Evolutionary conservation across 768 basidiomycete species (phyloP).

Genomic region (Russula foetens): DNA sequence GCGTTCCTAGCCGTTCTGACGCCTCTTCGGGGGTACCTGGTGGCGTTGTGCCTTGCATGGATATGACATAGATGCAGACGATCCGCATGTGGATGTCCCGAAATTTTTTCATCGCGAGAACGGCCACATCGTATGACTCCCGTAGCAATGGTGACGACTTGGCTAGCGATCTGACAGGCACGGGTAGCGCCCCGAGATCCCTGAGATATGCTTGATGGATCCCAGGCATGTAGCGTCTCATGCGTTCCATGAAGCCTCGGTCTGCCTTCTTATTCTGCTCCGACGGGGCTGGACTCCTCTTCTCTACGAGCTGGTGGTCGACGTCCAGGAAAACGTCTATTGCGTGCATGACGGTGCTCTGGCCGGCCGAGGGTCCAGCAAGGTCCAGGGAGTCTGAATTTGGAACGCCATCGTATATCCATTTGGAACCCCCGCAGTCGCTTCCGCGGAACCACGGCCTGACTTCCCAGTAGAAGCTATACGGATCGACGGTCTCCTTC

Average conservation of each 20-base stretch:
- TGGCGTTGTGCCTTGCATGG: slow-evolving; percentile 64
- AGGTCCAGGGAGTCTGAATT: slow-evolving; percentile 51
- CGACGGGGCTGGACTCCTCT: slow-evolving; percentile 61
- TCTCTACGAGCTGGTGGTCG: slow-evolving; percentile 72
- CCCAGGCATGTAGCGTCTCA: slow-evolving; percentile 94
- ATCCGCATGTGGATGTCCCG: slow-evolving; percentile 86
- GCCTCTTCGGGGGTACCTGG: slow-evolving; percentile 50
- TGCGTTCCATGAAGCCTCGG: slow-evolving; percentile 82
- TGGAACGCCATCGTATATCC: slow-evolving; percentile 76
- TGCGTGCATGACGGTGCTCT: slow-evolving; percentile 86
- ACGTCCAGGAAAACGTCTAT: slow-evolving; percentile 83
- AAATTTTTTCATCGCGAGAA: slow-evolving; percentile 72
- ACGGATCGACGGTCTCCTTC: slow-evolving; percentile 68
- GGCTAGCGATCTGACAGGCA: slow-evolving; percentile 56
- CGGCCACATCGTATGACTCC: slow-evolving; percentile 72
- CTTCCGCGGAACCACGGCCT: slow-evolving; percentile 84
- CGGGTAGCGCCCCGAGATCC: slow-evolving; percentile 51
- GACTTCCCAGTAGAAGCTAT: slow-evolving; percentile 81
- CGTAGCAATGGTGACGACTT: slow-evolving; percentile 47
- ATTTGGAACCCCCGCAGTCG: slow-evolving; percentile 41
- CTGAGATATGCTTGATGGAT: slow-evolving; percentile 79
- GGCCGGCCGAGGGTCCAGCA: slow-evolving; percentile 89
- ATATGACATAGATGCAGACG: slow-evolving; percentile 80
- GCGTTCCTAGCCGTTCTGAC: slow-evolving; percentile 22
- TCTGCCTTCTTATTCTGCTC: slow-evolving; percentile 56